These are phyloP conservation scores for Graphilbum fragrans DNA, from an alignment of 2,329 filamentous ascomycete genomes.

Conservation along the genomic window DNA sequence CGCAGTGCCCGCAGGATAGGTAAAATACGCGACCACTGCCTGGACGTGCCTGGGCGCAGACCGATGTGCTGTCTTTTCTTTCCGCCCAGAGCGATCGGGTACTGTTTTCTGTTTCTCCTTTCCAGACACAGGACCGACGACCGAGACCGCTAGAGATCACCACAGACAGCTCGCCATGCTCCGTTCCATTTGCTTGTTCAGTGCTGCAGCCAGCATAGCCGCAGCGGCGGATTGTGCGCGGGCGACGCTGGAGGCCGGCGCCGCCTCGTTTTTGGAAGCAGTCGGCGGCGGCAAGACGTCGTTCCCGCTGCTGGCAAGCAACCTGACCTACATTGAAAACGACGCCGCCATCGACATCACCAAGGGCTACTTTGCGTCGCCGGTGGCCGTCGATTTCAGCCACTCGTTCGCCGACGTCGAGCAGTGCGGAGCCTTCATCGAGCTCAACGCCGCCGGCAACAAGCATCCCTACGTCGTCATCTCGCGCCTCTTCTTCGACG, in stretches of 20 bases:
- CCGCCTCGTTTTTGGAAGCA: conserved; percentile 12
- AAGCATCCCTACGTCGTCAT: conserved; percentile 12
- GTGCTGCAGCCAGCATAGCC: not conserved
- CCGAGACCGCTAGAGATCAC: no score
- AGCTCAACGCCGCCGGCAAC: conserved; percentile 8
- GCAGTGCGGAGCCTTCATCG: conserved; percentile 12
- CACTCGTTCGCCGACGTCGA: conserved; percentile 12
- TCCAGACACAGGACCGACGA: no score
- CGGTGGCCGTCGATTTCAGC: conserved; percentile 13
- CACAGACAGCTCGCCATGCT: no score
- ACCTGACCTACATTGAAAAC: conserved; percentile 13
- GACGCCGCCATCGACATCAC: conserved; percentile 10
- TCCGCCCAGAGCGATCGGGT: no score
- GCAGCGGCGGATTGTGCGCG: conserved; percentile 12
- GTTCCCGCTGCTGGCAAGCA: conserved; percentile 5
- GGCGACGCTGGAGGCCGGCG: conserved; percentile 9
- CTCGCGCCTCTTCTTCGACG: conserved; percentile 6
- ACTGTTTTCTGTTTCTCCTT: no score
- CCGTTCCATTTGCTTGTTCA: not conserved
- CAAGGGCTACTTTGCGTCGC: conserved; percentile 11
- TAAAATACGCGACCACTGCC: no score
- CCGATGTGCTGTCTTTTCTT: no score
- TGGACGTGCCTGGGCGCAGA: no score
- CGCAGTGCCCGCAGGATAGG: no score
- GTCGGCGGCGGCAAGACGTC: conserved; percentile 9